A percentile compares a stretch with the other conserved stretches of the same genome.
phyloP scores from a whole-genome alignment of 2,329 filamentous ascomycete genomes.

The Pleoardoris graminearum region DNA sequence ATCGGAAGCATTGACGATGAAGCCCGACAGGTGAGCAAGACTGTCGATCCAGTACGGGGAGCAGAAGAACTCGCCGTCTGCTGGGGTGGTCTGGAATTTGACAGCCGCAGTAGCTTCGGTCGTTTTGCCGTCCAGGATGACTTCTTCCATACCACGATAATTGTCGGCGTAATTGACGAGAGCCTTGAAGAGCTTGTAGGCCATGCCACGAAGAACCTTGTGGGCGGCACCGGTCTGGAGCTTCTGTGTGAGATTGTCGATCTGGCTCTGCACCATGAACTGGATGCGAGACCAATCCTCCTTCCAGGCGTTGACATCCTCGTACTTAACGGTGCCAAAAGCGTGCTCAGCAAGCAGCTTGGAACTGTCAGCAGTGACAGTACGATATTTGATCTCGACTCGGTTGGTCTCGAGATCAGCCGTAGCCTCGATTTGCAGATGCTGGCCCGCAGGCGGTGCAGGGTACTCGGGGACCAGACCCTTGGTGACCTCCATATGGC shows the following conservation, averaged over 20 bases:
- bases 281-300: conserved; percentile 68
- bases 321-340: conserved; percentile 63
- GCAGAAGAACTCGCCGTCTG: conserved; percentile 60
- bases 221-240: conserved; percentile 69
- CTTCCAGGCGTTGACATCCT: conserved; percentile 63
- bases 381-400: conserved; percentile 60
- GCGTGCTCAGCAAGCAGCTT: conserved; percentile 64
- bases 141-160: conserved; percentile 62
- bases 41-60: conserved; percentile 64
- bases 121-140: conserved; percentile 59
- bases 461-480: conserved; percentile 64
- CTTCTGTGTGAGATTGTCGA: conserved; percentile 68
- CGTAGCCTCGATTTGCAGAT: conserved; percentile 64
- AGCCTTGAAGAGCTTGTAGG: conserved; percentile 72
- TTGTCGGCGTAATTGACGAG: conserved; percentile 61
- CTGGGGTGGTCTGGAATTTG: conserved; percentile 58
- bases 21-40: conserved; percentile 61
- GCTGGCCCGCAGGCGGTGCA: conserved; percentile 56
- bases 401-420: conserved; percentile 60
- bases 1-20: conserved; percentile 64
- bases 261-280: conserved; percentile 60
- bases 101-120: conserved; percentile 60
- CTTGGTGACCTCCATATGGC: conserved; percentile 69
- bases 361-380: conserved; percentile 62
- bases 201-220: conserved; percentile 73